Base-by-base conservation (phyloP, 371 early-diverging fungal species). In the Mucor irregularis region DNA sequence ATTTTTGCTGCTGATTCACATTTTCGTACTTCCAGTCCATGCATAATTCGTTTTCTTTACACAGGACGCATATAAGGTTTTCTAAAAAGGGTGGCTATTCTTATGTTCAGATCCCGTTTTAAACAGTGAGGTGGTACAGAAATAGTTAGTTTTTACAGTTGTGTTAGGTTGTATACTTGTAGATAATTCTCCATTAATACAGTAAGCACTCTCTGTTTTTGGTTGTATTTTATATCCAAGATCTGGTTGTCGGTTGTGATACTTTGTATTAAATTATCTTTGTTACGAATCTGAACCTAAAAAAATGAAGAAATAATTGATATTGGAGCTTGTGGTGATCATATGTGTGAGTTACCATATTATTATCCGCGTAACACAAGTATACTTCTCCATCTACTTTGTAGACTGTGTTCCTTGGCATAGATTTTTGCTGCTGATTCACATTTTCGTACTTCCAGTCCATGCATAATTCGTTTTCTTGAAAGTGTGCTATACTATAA, bases 341-440 rank as follows among this genome's bases (percentile, higher is more conserved):
- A 19, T 11, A 19, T 19, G 17, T 14, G 22, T 0, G 17, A 16
- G 25, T 44, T 55, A 61, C 61, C 44, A 25, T 22, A 33, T 56
- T 26, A 4, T 44, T 13, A n/a, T 56, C 56, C 11, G 48, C 21
- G 22, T 29, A 50, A 14, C 62, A 62, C 19, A 51, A 39, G 30
- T 39, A 50, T 6, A 44, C 11, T 14, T 51, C 25, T 6, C 46
- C 44, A 14, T 56, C 28, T 25, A 56, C 51, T 16, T 33, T 38
- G 46, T 56, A 56, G 29, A 42, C 48, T 4, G 43, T 42, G 5
- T 61, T 61, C 31, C 49, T 21, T 13, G 42, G 24, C 24, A 42
- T 3, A 13, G 10, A 42, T 4, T 2, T 24, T 42, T 42, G 42
- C 22, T 42, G 8, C 4, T 42, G 42, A 24, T 42, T 25, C 3